Evolutionary conservation across 495 filamentous ascomycete genomes (phyloP), one percentile per base, ranked within the genome.

Genomic region (Ascodesmis nigricans): DNA sequence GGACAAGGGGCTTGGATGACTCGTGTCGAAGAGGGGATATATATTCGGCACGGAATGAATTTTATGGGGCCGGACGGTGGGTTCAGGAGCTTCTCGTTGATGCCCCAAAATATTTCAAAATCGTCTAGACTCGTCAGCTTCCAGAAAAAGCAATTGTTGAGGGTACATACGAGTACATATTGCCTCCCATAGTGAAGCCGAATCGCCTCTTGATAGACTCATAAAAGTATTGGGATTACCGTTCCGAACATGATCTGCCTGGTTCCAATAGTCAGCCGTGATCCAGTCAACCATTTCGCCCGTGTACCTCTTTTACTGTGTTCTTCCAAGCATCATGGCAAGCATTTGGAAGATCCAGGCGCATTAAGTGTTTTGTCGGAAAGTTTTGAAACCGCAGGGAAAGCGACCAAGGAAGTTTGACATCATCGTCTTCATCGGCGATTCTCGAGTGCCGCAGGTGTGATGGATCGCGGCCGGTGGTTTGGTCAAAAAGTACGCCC

Each of bases 191-290:
- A 99, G 62, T 19, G 69, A 63, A 1, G 75, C 81, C 1, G 80
- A 90, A 47, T 95, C 71, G 20, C 82, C 75, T 53, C 81, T 83
- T 18, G 75, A 80, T 36, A 95, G 57, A 22, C 69, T 75, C 90
- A 95, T 95, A 39, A 95, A 83, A 21, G 71, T 74, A 50, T 83
- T 82, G 2, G 82, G 84, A 8, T 73, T 91, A 13, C 87, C 82
- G 39, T 91, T 82, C 21, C 87, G 69, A 21, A 92, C 59, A 46
- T 81, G 91, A 50, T 92, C 84, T 13, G 87, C 90, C 63, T 75
- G 35, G 36, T 42, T 21, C 33, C 17, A 41, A 35, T 23, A 21
- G 14, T 33, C 29, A 33, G 31, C 29, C 29, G 17, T 29, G 9
- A 31, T 39, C 29, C 38, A 38, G 15, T 3, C 5, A 6, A 35